Evolutionary conservation across 768 basidiomycete species (phyloP).

Genomic region (Panaeolus cyanescens): DNA sequence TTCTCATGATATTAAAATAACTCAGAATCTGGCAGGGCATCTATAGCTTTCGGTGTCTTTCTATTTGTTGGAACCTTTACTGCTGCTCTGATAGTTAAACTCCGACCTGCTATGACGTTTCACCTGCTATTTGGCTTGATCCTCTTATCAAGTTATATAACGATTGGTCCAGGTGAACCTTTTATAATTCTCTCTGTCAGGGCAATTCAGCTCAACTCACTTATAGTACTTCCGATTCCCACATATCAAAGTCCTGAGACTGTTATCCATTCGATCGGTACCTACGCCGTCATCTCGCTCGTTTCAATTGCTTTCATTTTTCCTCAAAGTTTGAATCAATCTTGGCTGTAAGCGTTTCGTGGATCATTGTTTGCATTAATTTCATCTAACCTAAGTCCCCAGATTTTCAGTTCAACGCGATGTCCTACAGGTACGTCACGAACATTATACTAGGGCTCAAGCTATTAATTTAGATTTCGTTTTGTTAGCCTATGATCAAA

Average conservation of each 20-base stretch:
- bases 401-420: conserved; percentile 5
- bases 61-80: conserved; percentile 40
- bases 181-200: not conserved
- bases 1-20: conserved; percentile 1
- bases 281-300: conserved; percentile 37
- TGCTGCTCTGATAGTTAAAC: conserved; percentile 20
- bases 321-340: conserved; percentile 38
- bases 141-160: not conserved
- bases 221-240: conserved; percentile 2
- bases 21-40: conserved; percentile 14
- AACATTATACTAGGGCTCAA: not conserved
- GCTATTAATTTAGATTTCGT: not conserved
- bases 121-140: conserved; percentile 4
- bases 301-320: conserved; percentile 34
- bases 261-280: conserved; percentile 28
- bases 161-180: conserved; percentile 4
- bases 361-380: not conserved
- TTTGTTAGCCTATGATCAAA: not conserved
- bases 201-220: not conserved
- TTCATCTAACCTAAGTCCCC: not conserved
- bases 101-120: conserved; percentile 4
- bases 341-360: conserved; percentile 29
- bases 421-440: conserved; percentile 6
- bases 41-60: conserved; percentile 38
- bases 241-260: conserved; percentile 2